Conservation (phyloP, 2,329 filamentous ascomycete genomes). For the Stagonosporopsis cucurbitacearum region DNA sequence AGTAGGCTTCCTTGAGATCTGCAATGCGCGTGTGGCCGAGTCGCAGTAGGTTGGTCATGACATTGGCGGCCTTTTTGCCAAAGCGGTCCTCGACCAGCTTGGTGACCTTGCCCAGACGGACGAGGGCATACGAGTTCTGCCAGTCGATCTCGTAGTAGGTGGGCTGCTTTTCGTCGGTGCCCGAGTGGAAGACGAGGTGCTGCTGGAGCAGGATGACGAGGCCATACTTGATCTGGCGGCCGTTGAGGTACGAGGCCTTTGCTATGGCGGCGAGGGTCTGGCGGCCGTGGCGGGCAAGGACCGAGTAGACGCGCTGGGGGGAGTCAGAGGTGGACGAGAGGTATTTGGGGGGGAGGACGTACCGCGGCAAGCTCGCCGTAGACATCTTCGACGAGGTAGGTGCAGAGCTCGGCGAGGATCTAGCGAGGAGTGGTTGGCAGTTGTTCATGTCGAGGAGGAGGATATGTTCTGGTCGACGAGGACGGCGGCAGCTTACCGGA, state of each 20-base stretch:
- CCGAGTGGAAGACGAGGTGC: constrained; percentile 79
- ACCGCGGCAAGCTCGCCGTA: constrained; percentile 93
- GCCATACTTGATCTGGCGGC: constrained; percentile 79
- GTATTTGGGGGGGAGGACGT: constrained; percentile 37
- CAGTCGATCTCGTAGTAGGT: constrained; percentile 87
- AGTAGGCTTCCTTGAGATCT: constrained; percentile 72
- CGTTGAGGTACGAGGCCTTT: constrained; percentile 73
- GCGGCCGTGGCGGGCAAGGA: constrained; percentile 79
- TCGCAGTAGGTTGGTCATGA: constrained; percentile 76
- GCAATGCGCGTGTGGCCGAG: constrained; percentile 78
- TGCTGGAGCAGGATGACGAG: constrained; percentile 87
- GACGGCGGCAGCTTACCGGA: constrained; percentile 36
- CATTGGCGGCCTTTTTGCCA: constrained; percentile 73
- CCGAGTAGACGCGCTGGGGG: constrained; percentile 79
- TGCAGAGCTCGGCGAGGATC: constrained; percentile 85
- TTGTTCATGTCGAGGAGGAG: constrained; percentile 12
- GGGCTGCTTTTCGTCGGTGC: constrained; percentile 63
- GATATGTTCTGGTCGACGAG: not conserved
- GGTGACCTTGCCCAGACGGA: constrained; percentile 81
- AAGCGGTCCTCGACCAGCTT: constrained; percentile 76
- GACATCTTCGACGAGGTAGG: constrained; percentile 84
- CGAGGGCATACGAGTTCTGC: constrained; percentile 78
- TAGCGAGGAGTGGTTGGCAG: constrained; percentile 63
- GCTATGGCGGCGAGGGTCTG: constrained; percentile 73
- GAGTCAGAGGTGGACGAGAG: constrained; percentile 2